Evolutionary conservation across 2,329 filamentous ascomycete species (phyloP), one percentile per base, ranked within the genome.

Genomic region (Pleurostoma richardsiae): DNA sequence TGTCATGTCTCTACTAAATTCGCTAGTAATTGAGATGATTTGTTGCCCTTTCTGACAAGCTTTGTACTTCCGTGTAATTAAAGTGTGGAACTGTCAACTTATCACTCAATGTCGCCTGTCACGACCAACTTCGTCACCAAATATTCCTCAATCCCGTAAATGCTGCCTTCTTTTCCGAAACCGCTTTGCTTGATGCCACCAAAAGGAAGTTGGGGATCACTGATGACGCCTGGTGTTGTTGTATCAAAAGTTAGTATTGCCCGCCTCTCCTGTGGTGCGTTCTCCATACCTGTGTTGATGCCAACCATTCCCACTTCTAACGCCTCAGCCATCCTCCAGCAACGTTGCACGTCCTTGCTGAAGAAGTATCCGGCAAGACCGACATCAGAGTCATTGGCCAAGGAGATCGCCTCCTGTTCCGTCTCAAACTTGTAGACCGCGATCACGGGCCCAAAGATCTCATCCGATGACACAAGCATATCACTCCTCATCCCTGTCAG

Each of bases 321-420:
- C 11, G 76, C 75, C 67, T 88, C 84, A 0, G 83, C 80, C 0
- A 88, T 77, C 42, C 84, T 73, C 56, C 73, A 70, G 29, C 81
- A 74, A 5, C 84, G 69, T 58, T 77, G 71, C 10, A 86, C 51
- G 58, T 87, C 78, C 43, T 70, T 68, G 5, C 80, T 90, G 74
- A 89, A 97, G 73, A 99, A 96, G 71, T 97, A 97, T 1, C 89
- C 92, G 0, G 92, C 94, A 33, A 99, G 76, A 1, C 94, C 94
- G 36, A 97, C 91, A 44, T 92, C 84, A 1, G 88, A 76, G 39
- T 72, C 68, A 67, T 99, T 99, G 4, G 94, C 92, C 54, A 92
- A 70, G 52, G 79, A 74, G 30, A 97, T 82, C 4, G 96, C 94
- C 59, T 97, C 91, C 45, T 86, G 84, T 69, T 97, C 94, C 0